Evolutionary conservation across 1,139 yeast species (phyloP).

Genomic region (Protomyces lactucae-debilis): DNA sequence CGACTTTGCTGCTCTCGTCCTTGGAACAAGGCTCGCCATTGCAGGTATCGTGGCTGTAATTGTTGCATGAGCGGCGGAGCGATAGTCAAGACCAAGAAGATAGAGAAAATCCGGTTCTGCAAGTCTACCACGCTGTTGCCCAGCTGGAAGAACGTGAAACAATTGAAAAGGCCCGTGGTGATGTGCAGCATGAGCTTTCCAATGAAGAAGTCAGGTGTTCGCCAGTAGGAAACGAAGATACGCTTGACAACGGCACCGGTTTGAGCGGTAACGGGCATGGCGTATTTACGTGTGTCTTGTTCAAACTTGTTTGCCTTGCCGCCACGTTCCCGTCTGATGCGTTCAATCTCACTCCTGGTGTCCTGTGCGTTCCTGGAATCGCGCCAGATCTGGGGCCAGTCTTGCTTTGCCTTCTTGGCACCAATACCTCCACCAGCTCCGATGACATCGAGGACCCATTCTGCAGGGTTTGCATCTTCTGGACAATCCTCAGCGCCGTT

Average conservation of each 20-base stretch:
- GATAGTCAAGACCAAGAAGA: slow-evolving; percentile 53
- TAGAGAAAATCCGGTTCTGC: slow-evolving; percentile 41
- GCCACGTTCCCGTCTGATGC: slow-evolving; percentile 11
- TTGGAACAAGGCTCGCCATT: slow-evolving; percentile 74
- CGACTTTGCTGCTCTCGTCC: slow-evolving; percentile 63
- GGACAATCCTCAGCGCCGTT: slow-evolving; percentile 67
- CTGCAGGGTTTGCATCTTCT: slow-evolving; percentile 68
- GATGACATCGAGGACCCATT: slow-evolving; percentile 74
- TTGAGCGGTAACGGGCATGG: slow-evolving; percentile 49
- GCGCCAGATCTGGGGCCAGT: slow-evolving; percentile 64
- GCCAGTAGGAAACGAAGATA: slow-evolving; percentile 62
- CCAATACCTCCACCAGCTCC: slow-evolving; percentile 60
- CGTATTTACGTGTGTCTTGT: slow-evolving; percentile 35
- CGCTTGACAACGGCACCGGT: slow-evolving; percentile 49
- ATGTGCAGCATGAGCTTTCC: slow-evolving; percentile 55
- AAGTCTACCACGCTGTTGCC: slow-evolving; percentile 39
- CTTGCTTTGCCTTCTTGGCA: slow-evolving; percentile 61
- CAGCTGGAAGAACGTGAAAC: slow-evolving; percentile 47
- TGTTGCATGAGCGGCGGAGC: slow-evolving; percentile 57
- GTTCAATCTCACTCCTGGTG: slow-evolving; percentile 36
- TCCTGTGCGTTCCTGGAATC: slow-evolving; percentile 51
- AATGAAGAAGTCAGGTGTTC: slow-evolving; percentile 57
- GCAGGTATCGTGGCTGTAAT: slow-evolving; percentile 46
- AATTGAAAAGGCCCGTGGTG: slow-evolving; percentile 49
- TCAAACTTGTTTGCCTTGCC: slow-evolving; percentile 8